These are phyloP conservation scores for Smithsoniella earleae DNA, from an alignment of 163 green algal genomes.

Conservation along the genomic window DNA sequence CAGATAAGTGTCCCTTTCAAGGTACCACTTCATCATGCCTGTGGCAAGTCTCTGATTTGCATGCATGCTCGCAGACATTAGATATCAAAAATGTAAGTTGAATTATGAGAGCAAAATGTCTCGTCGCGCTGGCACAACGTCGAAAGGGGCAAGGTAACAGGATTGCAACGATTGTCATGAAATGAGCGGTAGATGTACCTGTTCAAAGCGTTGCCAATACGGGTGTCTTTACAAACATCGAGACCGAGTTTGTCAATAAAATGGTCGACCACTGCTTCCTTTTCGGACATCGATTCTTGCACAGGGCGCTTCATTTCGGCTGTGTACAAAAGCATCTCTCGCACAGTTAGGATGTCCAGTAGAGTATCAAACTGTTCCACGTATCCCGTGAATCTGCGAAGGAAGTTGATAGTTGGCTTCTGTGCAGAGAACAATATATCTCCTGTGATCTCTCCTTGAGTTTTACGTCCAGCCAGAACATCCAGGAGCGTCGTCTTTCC, in stretches of 20 bases:
- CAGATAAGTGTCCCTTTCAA: no score
- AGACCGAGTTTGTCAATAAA: conserved; percentile 26
- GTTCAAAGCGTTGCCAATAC: conserved; percentile 1
- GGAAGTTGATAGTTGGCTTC: conserved; percentile 8
- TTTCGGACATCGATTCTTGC: background rate
- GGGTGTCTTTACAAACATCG: conserved; percentile 13
- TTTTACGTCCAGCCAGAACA: background rate
- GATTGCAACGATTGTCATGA: no score
- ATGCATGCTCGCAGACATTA: no score
- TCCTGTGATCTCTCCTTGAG: conserved; percentile 36
- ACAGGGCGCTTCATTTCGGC: conserved; percentile 34
- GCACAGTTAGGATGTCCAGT: conserved; percentile 33
- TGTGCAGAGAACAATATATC: conserved; percentile 37
- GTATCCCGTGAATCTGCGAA: conserved; percentile 41
- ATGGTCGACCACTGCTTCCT: conserved; percentile 24
- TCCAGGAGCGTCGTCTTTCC: conserved; percentile 71
- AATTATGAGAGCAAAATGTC: no score
- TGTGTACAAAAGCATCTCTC: conserved; percentile 35
- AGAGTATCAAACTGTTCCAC: conserved; percentile 53
- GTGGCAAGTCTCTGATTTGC: no score
- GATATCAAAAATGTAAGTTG: no score
- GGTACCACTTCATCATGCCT: no score
- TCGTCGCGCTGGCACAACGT: no score
- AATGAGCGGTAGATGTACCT: conserved; percentile 17
- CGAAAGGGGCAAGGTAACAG: no score